Percentiles rank a stretch among this genome's conserved stretches.
These are phyloP conservation scores for Brassica carinata DNA, from an alignment of 345 rosid species.

Conservation along the genomic window DNA sequence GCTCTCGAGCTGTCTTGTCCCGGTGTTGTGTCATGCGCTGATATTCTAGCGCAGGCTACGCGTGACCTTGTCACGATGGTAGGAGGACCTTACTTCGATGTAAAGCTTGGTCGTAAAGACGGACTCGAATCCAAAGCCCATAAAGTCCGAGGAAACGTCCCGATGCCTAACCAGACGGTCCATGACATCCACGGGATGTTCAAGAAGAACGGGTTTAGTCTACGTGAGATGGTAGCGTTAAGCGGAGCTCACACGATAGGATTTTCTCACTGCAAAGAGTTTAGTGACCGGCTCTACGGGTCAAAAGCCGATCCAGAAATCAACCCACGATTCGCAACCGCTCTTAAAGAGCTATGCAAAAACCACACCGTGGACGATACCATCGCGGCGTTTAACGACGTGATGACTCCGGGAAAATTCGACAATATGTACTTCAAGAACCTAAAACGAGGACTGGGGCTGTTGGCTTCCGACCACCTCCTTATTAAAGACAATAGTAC, in stretches of 20 bases:
- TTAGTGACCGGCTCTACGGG: constrained; percentile 42
- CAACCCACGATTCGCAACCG: constrained; percentile 48
- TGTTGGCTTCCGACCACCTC: constrained; percentile 42
- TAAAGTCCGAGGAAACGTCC: constrained; percentile 42
- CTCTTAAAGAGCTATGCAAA: constrained; percentile 41
- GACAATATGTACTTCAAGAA: constrained; percentile 58
- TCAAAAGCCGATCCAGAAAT: constrained; percentile 40
- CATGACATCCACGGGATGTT: constrained; percentile 42
- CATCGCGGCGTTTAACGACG: constrained; percentile 60
- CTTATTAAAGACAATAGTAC: constrained; percentile 43
- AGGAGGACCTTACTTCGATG: constrained; percentile 57
- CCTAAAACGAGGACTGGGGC: constrained; percentile 48
- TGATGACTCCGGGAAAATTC: constrained; percentile 56
- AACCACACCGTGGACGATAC: constrained; percentile 40
- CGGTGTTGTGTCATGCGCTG: constrained; percentile 58
- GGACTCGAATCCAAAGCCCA: constrained; percentile 49
- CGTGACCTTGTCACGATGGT: constrained; percentile 64
- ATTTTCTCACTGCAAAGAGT: constrained; percentile 60
- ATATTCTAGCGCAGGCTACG: constrained; percentile 51
- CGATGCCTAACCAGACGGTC: constrained; percentile 45
- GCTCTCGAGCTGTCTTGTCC: constrained; percentile 62
- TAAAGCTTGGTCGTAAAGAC: constrained; percentile 58
- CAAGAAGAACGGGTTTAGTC: constrained; percentile 43
- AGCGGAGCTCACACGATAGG: constrained; percentile 68
- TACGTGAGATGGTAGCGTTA: constrained; percentile 56